Evolutionary conservation across 75 land plant species (phyloP).

Genomic region (Larix kaempferi): DNA sequence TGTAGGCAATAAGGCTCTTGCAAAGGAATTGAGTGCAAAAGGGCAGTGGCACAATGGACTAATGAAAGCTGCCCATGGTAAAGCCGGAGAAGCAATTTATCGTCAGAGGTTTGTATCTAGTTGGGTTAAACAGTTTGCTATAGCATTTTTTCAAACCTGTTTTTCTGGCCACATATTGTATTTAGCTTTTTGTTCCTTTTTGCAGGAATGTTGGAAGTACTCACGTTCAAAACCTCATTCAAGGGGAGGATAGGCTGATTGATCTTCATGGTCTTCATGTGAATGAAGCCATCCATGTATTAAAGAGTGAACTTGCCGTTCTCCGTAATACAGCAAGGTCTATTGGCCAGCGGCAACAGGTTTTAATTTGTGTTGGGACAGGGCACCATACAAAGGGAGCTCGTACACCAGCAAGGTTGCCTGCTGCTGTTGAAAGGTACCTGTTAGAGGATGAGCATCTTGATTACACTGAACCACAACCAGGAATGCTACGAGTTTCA

Average conservation of each 20-base stretch:
- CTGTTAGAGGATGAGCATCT: slow-evolving; percentile 82
- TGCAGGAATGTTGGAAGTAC: slow-evolving; percentile 54
- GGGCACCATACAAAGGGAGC: slow-evolving; percentile 91
- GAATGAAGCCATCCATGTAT: slow-evolving; percentile 79
- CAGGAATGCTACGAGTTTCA: slow-evolving; percentile 85
- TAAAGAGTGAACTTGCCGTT: slow-evolving; percentile 66
- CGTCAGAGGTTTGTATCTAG: slow-evolving; percentile 59
- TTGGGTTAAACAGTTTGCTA: background rate
- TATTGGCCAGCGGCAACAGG: slow-evolving; percentile 64
- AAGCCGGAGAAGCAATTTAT: slow-evolving; percentile 84
- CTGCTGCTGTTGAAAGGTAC: slow-evolving; percentile 69
- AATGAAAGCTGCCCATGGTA: slow-evolving; percentile 89
- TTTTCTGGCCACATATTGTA: background rate
- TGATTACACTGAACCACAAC: slow-evolving; percentile 72
- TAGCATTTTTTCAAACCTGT: background rate
- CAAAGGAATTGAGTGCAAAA: slow-evolving; percentile 78
- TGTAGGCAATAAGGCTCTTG: slow-evolving; percentile 88
- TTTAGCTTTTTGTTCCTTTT: slow-evolving; percentile 1
- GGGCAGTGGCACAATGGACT: slow-evolving; percentile 84
- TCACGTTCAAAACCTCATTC: slow-evolving; percentile 26
- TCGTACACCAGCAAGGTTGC: slow-evolving; percentile 78
- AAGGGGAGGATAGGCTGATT: slow-evolving; percentile 52
- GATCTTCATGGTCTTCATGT: slow-evolving; percentile 90
- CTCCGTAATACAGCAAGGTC: slow-evolving; percentile 54
- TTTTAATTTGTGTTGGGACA: slow-evolving; percentile 86